Percentiles rank a stretch among this genome's conserved stretches.
Evolutionary conservation across 2,329 filamentous ascomycete genomes (phyloP).

Genomic region (Scolecobasidium constrictum): DNA sequence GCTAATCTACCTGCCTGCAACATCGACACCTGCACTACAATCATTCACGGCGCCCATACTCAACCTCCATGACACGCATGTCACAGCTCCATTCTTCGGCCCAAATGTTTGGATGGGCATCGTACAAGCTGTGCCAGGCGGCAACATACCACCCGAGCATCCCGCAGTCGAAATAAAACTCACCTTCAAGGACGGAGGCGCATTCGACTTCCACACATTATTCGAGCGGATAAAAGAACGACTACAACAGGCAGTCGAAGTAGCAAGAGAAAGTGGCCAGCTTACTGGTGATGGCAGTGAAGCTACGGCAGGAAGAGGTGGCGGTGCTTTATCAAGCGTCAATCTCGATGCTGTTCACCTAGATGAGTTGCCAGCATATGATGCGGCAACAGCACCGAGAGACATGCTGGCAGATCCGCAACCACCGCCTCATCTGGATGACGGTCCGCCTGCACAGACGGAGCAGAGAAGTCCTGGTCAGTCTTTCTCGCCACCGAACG

Average conservation of each 20-base stretch:
- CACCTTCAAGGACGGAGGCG: slow-evolving; percentile 91
- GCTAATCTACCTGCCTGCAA: slow-evolving; percentile 78
- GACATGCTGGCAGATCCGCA: not conserved
- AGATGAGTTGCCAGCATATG: slow-evolving; percentile 82
- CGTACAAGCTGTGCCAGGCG: slow-evolving; percentile 70
- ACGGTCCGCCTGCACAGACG: slow-evolving; percentile 11
- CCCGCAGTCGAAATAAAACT: slow-evolving; percentile 70
- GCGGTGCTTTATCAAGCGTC: slow-evolving; percentile 34
- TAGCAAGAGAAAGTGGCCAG: slow-evolving; percentile 53
- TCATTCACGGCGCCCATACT: slow-evolving; percentile 85
- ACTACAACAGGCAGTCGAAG: slow-evolving; percentile 67
- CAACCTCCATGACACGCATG: slow-evolving; percentile 76
- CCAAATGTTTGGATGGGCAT: slow-evolving; percentile 80
- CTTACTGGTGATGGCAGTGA: slow-evolving; percentile 30
- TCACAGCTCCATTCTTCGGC: slow-evolving; percentile 83
- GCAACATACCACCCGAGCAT: slow-evolving; percentile 66
- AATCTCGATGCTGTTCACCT: slow-evolving; percentile 58
- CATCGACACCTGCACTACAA: slow-evolving; percentile 57
- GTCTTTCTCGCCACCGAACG: slow-evolving; percentile 44
- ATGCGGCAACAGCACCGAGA: slow-evolving; percentile 28
- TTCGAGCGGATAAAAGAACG: slow-evolving; percentile 81
- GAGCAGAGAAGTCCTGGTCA: slow-evolving; percentile 16
- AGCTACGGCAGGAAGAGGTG: slow-evolving; percentile 20
- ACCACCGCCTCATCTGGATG: not conserved
- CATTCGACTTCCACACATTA: slow-evolving; percentile 74